Base-by-base conservation (phyloP, 768 basidiomycete genomes). In the Agaricus blazei region DNA sequence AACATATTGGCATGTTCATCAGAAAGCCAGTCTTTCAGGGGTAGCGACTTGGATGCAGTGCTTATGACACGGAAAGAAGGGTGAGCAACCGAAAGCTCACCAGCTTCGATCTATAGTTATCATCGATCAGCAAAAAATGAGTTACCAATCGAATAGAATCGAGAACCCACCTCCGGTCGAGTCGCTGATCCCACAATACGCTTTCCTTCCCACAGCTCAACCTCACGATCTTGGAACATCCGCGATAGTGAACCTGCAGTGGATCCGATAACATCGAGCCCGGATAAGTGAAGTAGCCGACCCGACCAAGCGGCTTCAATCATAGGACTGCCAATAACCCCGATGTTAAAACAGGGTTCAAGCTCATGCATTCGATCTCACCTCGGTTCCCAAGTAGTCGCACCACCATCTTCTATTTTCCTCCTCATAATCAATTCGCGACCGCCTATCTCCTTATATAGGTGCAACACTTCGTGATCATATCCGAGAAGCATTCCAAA, bases 1-100 rank as follows among this genome's bases (percentile, higher is more conserved):
- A 87, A 85, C 83, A 85, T 85, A 61, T 85, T 86, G 26, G 81
- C 78, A 62, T 85, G 81, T 62, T 87, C 84, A 56, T 81, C 78
- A 1, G 77, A 72, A 27, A 87, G 74, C 85, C 84, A 87, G 62
- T 86, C 84, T 61, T 81, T 81, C n/a, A 85, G 68, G n/a, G 80
- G 77, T 1, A 80, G 65, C 1, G 83, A 84, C 62, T 82, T 84
- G 38, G 83, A 84, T 5, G 84, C 80, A 0, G 84, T 86, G 48
- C 71, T 73, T 58, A 86, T 80, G 53, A 84, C 66, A 27, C 85
- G 76, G 71, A 86, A 84, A 4, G 84, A 79, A 2, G 79, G 76
- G 54, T 84, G 82, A 0, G 76, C 70, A 23, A 79, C 66, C 4
- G 77, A 76, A 7, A 84, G 75, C 34, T 77, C 74, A 9, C 73